Conservation (phyloP, 163 green algal genomes). For the Chloromonas sp. region DNA sequence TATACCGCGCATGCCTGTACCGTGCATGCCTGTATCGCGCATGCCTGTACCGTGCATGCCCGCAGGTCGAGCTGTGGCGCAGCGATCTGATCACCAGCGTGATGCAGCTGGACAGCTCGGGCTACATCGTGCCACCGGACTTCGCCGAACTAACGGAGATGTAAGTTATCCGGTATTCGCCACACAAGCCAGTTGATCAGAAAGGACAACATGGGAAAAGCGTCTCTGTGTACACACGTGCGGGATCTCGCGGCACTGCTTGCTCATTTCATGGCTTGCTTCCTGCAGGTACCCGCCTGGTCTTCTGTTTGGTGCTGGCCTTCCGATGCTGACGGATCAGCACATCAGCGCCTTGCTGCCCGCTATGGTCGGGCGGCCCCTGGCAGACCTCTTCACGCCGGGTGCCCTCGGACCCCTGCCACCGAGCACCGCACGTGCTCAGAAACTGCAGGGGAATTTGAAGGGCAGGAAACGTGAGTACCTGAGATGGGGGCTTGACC, state of each 20-base stretch:
- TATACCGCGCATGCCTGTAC: not conserved
- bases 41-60: not conserved
- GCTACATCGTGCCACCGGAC: not conserved
- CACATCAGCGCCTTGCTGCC: not conserved
- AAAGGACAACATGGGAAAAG: too few relatives aligned
- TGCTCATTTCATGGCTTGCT: too few relatives aligned
- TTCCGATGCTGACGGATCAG: not conserved
- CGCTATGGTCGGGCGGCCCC: not conserved
- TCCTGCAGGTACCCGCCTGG: too few relatives aligned
- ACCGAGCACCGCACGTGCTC: not conserved
- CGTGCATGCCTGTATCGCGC: not conserved
- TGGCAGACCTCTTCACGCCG: not conserved
- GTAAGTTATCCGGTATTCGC: too few relatives aligned
- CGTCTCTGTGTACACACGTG: too few relatives aligned
- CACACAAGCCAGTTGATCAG: too few relatives aligned
- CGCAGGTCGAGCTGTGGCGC: conserved; percentile 9
- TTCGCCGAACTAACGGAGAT: not conserved
- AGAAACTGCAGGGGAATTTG: not conserved
- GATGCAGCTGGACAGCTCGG: not conserved
- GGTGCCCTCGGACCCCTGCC: not conserved
- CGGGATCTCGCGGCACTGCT: too few relatives aligned
- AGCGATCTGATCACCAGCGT: not conserved
- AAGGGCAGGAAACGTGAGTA: not conserved
- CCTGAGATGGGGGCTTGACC: too few relatives aligned
- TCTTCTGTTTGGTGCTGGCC: too few relatives aligned